A percentile compares a stretch with the other conserved stretches of the same genome.
These are phyloP conservation scores for Lactarius vividus DNA, from an alignment of 768 basidiomycete species.

Conservation along the genomic window DNA sequence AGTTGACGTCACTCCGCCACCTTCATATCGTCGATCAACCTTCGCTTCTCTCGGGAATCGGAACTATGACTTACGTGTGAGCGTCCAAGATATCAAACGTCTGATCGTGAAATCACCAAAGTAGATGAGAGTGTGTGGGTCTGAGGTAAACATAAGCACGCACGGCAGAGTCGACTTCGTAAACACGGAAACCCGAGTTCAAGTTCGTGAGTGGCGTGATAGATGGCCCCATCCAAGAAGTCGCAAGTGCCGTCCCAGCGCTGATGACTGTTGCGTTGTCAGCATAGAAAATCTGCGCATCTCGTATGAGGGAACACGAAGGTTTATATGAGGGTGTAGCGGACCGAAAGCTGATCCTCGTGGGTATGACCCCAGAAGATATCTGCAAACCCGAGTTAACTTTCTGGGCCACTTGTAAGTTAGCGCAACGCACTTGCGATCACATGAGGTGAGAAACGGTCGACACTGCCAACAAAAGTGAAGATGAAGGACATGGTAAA, in stretches of 20 bases:
- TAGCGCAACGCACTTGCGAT: constrained; percentile 56
- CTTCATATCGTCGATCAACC: constrained; percentile 35
- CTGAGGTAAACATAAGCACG: constrained; percentile 28
- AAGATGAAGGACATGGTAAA: constrained; percentile 1
- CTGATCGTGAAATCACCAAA: constrained; percentile 35
- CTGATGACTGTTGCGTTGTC: constrained; percentile 66
- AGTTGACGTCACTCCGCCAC: constrained; percentile 61
- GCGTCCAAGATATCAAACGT: constrained; percentile 79
- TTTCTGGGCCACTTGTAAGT: constrained; percentile 5
- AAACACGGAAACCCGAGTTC: constrained; percentile 73
- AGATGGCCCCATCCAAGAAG: constrained; percentile 65
- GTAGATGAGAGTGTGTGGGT: background rate
- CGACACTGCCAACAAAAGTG: constrained; percentile 45
- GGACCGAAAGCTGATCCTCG: constrained; percentile 66
- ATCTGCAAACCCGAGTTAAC: constrained; percentile 37
- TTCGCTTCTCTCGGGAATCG: constrained; percentile 1
- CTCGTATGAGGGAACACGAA: background rate
- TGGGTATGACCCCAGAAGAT: constrained; percentile 81
- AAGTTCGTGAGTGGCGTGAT: constrained; percentile 67
- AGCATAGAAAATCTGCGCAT: constrained; percentile 59
- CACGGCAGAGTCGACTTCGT: constrained; percentile 69
- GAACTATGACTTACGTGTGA: constrained; percentile 54
- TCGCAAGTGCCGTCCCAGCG: constrained; percentile 52
- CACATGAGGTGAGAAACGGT: constrained; percentile 76
- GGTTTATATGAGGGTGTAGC: constrained; percentile 15